phyloP scores from a whole-genome alignment of 106 monocot genomes.

The Acanthochlamys bracteata region DNA sequence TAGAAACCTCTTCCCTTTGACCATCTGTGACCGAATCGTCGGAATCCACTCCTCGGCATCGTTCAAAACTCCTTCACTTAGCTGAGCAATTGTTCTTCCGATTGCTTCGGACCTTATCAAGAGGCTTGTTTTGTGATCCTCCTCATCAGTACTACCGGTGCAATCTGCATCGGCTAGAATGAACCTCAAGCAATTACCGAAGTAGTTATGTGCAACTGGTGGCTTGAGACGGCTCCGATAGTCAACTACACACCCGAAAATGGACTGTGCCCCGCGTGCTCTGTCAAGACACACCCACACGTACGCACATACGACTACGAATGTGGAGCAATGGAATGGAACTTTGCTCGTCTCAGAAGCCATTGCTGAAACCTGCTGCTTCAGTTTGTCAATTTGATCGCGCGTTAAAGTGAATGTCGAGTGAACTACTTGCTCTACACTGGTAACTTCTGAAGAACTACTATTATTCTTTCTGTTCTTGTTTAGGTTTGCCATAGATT shows the following conservation, averaged over 20 bases:
- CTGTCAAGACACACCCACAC: constrained; percentile 15
- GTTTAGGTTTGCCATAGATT: neutral
- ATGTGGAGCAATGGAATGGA: constrained; percentile 16
- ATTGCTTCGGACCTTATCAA: constrained; percentile 17
- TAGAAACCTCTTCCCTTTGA: neutral
- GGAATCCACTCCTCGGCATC: neutral
- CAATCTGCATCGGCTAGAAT: neutral
- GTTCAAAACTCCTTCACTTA: neutral
- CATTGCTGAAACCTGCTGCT: neutral
- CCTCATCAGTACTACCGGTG: constrained; percentile 3
- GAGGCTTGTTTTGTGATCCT: constrained; percentile 16
- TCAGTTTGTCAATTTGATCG: neutral
- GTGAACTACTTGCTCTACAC: no score
- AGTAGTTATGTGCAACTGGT: constrained; percentile 20
- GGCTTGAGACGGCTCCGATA: constrained; percentile 13
- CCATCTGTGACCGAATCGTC: neutral
- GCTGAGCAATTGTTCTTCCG: constrained; percentile 2
- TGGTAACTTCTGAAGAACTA: neutral
- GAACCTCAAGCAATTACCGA: constrained; percentile 32
- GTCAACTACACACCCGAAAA: constrained; percentile 16
- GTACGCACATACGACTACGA: constrained; percentile 19
- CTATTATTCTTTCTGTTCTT: neutral
- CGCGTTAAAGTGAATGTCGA: neutral
- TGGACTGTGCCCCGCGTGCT: neutral
- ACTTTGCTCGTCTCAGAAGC: neutral